Conservation (phyloP, 345 rosid species). For the Dovyalis caffra region DNA sequence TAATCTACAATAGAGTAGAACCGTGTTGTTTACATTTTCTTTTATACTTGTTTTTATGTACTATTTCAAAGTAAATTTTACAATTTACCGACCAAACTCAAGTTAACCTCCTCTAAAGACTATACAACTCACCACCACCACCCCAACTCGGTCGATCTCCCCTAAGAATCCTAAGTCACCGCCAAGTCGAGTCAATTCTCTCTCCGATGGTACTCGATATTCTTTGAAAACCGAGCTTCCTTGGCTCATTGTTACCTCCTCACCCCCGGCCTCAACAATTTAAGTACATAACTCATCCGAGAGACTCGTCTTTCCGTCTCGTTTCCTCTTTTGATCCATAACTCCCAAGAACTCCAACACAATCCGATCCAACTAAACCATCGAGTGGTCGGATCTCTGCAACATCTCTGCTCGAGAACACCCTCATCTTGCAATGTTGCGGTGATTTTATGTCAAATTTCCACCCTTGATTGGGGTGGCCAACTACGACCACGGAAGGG, state of each 20-base stretch:
- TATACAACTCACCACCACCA: too few relatives aligned
- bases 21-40: too few relatives aligned
- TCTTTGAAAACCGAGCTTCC: too few relatives aligned
- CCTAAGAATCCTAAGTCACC: too few relatives aligned
- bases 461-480: slow-evolving; percentile 62
- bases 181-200: too few relatives aligned
- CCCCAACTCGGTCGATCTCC: too few relatives aligned
- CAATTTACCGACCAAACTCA: too few relatives aligned
- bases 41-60: too few relatives aligned
- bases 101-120: too few relatives aligned
- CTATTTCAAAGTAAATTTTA: too few relatives aligned
- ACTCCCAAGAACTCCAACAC: slow-evolving; percentile 22
- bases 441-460: slow-evolving; percentile 47
- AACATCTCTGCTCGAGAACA: slow-evolving; percentile 29
- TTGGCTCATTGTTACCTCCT: not conserved
- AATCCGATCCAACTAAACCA: slow-evolving; percentile 39
- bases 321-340: slow-evolving; percentile 10
- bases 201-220: too few relatives aligned
- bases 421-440: slow-evolving; percentile 43
- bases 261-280: slow-evolving; percentile 85
- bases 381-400: slow-evolving; percentile 59
- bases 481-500: slow-evolving; percentile 59
- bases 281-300: slow-evolving; percentile 78
- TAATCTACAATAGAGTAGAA: too few relatives aligned
- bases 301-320: slow-evolving; percentile 57